Conservation (phyloP, 495 filamentous ascomycete genomes). For the Podospora pseudoanserina region DNA sequence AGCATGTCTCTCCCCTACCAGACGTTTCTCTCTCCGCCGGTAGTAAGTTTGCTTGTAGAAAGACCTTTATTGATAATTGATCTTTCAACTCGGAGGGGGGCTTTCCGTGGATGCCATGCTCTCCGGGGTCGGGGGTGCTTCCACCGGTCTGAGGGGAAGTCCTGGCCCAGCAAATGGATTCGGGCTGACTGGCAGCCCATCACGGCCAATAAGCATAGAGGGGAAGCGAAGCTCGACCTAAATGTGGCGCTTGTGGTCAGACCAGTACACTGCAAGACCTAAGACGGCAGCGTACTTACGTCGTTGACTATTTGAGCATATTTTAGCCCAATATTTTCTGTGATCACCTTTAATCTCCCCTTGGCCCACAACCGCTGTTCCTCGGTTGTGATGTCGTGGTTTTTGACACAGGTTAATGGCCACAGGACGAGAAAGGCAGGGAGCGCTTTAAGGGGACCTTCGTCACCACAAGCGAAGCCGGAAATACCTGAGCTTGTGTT, state of each 20-base stretch:
- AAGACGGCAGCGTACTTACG: constrained; percentile 20
- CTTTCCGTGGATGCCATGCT: background rate
- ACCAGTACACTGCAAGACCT: background rate
- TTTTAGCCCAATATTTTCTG: constrained; percentile 40
- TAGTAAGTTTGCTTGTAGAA: background rate
- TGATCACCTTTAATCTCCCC: constrained; percentile 42
- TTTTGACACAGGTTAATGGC: constrained; percentile 36
- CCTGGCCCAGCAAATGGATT: constrained; percentile 15
- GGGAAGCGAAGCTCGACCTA: constrained; percentile 46
- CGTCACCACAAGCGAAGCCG: constrained; percentile 39
- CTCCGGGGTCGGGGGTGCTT: background rate
- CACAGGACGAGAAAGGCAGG: constrained; percentile 42
- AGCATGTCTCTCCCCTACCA: no score
- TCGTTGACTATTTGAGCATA: constrained; percentile 43
- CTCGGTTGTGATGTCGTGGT: constrained; percentile 44
- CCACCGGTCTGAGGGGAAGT: background rate
- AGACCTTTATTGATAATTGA: background rate
- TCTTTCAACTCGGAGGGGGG: background rate
- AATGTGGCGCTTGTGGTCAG: background rate
- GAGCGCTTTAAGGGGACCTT: constrained; percentile 39
- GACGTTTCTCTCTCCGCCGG: no score
- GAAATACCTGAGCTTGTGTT: constrained; percentile 15
- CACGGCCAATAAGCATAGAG: constrained; percentile 46
- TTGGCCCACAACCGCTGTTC: constrained; percentile 44
- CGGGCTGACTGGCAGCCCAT: constrained; percentile 23